Evolutionary conservation across 2,329 filamentous ascomycete genomes (phyloP).

Genomic region (Metarhizium brunneum): DNA sequence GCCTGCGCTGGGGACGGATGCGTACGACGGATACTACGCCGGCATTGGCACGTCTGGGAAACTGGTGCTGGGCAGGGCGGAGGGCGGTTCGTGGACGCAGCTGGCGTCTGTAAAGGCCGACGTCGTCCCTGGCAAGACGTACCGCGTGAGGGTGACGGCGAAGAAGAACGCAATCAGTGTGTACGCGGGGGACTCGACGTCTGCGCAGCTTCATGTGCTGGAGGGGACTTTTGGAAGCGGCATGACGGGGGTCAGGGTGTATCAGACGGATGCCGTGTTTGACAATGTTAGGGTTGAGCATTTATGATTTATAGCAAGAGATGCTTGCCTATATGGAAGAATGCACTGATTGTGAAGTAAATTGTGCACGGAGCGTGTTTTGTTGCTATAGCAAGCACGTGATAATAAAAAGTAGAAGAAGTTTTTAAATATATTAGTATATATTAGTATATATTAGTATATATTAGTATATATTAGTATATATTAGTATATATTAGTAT

Average conservation of each 20-base stretch:
- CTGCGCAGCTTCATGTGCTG: conserved; percentile 6
- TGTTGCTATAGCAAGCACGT: too few relatives aligned
- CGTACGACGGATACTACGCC: conserved; percentile 19
- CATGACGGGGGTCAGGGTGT: conserved; percentile 11
- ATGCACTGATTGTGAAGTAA: too few relatives aligned
- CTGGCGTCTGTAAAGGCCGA: conserved; percentile 5
- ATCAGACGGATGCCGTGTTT: conserved; percentile 10
- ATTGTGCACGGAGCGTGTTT: too few relatives aligned
- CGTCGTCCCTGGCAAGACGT: conserved; percentile 3
- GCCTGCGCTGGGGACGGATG: conserved; percentile 5
- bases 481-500: too few relatives aligned
- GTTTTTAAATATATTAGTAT: too few relatives aligned
- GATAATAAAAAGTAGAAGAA: too few relatives aligned
- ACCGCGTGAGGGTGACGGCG: conserved; percentile 9
- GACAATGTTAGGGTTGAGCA: conserved; percentile 11
- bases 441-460: too few relatives aligned
- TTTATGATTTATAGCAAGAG: neutral
- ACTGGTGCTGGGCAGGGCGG: conserved; percentile 14
- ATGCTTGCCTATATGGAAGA: too few relatives aligned
- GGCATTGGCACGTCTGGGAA: conserved; percentile 17
- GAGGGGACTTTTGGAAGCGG: conserved; percentile 9
- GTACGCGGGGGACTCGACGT: conserved; percentile 8
- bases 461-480: too few relatives aligned
- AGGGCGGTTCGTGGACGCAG: conserved; percentile 5
- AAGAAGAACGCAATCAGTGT: conserved; percentile 7